Evolutionary conservation across 164 flowering plant species (phyloP).

Genomic region (Malania oleifera): DNA sequence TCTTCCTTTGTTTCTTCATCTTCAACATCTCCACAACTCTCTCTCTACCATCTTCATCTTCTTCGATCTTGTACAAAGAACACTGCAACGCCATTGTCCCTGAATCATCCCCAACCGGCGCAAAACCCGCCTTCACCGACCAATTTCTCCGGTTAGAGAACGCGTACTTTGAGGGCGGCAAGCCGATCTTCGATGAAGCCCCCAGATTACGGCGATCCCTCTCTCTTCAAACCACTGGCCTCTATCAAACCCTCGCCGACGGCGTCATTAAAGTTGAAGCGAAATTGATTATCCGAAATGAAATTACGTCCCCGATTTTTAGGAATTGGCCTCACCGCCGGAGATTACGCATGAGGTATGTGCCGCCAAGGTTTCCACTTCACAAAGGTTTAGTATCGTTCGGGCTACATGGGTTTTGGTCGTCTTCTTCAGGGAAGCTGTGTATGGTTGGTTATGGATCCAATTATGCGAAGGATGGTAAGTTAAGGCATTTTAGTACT

Average conservation of each 20-base stretch:
- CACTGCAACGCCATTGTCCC: conserved; percentile 25
- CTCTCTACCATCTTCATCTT: background rate
- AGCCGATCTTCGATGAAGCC: conserved; percentile 2
- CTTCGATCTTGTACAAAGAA: conserved; percentile 11
- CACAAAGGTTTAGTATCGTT: conserved; percentile 3
- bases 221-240: background rate
- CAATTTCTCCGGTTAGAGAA: background rate
- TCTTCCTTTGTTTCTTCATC: conserved; percentile 11
- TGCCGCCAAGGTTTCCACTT: conserved; percentile 15
- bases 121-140: background rate
- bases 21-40: background rate
- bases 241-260: background rate
- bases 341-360: background rate
- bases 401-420: conserved; percentile 32
- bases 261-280: conserved; percentile 11
- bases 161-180: conserved; percentile 25
- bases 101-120: background rate
- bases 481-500: background rate
- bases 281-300: conserved; percentile 1
- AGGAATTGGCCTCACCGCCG: background rate
- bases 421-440: conserved; percentile 25
- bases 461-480: conserved; percentile 7
- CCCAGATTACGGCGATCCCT: background rate
- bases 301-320: background rate
- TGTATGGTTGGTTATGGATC: conserved; percentile 37